Conservation (phyloP, 1,284 basidiomycete species). For the Fomitopsis betulina region DNA sequence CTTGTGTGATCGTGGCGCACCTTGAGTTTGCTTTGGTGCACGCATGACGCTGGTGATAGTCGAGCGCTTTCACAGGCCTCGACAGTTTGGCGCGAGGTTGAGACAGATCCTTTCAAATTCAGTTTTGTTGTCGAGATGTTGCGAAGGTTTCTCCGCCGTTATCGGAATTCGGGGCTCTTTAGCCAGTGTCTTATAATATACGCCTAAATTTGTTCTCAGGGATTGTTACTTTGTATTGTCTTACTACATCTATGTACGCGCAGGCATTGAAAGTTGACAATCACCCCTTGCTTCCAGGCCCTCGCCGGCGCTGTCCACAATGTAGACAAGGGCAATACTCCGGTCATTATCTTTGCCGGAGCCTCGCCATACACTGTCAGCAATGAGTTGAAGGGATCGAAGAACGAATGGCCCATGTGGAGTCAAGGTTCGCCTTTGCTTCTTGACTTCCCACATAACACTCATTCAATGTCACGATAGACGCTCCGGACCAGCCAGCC, state of each 20-base stretch:
- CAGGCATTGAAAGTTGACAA: neutral
- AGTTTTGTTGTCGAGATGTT: neutral
- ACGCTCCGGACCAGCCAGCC: slow-evolving; percentile 62
- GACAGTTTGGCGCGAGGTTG: too few relatives aligned
- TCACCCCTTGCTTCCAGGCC: slow-evolving; percentile 32
- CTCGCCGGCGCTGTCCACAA: slow-evolving; percentile 72
- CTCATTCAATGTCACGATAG: slow-evolving; percentile 26
- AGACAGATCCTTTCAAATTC: neutral
- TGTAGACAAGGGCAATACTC: slow-evolving; percentile 54
- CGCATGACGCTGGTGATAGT: neutral
- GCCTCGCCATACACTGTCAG: slow-evolving; percentile 55
- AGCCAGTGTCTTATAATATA: too few relatives aligned
- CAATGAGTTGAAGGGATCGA: slow-evolving; percentile 52
- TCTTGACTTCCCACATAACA: neutral
- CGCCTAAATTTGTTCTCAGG: too few relatives aligned
- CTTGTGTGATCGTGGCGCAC: neutral
- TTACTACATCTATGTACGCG: neutral
- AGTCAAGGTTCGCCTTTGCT: slow-evolving; percentile 43
- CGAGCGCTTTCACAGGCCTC: neutral
- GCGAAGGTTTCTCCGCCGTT: neutral
- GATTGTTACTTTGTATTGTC: too few relatives aligned
- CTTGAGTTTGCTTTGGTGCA: neutral
- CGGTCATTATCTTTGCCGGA: slow-evolving; percentile 68
- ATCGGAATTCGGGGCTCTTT: too few relatives aligned
- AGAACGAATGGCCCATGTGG: slow-evolving; percentile 76